Conservation (phyloP, 1,139 yeast species). For the Yamadazyma mexicana region DNA sequence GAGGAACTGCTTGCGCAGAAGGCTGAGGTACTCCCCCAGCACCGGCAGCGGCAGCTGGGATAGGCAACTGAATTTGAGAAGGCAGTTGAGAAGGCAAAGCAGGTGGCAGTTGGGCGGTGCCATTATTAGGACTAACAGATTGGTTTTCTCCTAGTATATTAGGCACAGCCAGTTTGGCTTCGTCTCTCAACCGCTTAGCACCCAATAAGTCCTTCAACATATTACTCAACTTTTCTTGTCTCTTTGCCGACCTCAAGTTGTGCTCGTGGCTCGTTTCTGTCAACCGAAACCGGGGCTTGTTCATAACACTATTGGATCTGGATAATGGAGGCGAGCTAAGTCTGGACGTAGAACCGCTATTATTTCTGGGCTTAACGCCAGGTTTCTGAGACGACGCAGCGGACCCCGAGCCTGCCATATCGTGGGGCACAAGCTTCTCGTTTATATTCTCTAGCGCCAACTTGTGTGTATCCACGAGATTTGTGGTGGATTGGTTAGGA, state of each 20-base stretch:
- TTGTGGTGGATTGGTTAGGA: neutral
- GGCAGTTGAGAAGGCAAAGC: neutral
- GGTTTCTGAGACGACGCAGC: neutral
- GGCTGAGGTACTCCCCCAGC: too few species aligned
- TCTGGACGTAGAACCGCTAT: slow-evolving; percentile 8
- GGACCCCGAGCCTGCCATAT: neutral
- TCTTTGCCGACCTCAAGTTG: slow-evolving; percentile 67
- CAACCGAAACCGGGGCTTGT: slow-evolving; percentile 49
- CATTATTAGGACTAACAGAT: neutral
- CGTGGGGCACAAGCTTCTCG: slow-evolving; percentile 1
- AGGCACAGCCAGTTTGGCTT: slow-evolving; percentile 84
- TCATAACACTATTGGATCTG: slow-evolving; percentile 14
- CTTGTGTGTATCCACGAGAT: neutral
- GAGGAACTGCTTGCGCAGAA: too few species aligned
- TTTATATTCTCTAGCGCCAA: slow-evolving; percentile 1
- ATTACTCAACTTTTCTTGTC: slow-evolving; percentile 84
- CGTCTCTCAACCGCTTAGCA: slow-evolving; percentile 76
- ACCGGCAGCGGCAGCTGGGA: too few species aligned
- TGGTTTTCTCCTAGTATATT: slow-evolving; percentile 37
- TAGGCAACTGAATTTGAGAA: neutral
- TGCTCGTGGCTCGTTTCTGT: slow-evolving; percentile 82
- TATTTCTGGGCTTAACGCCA: slow-evolving; percentile 1
- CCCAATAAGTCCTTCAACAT: slow-evolving; percentile 87
- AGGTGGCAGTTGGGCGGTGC: too few species aligned
- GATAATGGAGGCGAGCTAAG: slow-evolving; percentile 16